Percentiles rank a stretch among this genome's conserved stretches.
These are phyloP conservation scores for Dictyostelium intermedium DNA, from an alignment of 78 protist genomes.

Conservation along the genomic window DNA sequence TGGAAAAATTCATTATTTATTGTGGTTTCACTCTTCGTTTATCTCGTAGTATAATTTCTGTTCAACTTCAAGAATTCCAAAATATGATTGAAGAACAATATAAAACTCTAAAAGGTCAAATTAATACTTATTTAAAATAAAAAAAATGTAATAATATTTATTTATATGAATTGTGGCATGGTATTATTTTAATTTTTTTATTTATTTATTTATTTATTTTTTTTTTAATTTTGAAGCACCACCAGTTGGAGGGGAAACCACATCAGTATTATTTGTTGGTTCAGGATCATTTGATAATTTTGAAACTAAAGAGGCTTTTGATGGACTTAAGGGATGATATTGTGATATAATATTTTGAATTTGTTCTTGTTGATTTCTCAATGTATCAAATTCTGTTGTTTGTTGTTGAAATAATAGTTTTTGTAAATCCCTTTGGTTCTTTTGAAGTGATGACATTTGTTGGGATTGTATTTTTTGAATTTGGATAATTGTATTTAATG, in stretches of 20 bases:
- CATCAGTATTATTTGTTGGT: neutral
- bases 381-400: slow-evolving; percentile 1
- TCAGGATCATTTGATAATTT: neutral
- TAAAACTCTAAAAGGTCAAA: slow-evolving; percentile 44
- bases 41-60: slow-evolving; percentile 10
- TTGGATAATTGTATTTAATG: slow-evolving; percentile 26
- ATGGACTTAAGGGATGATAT: slow-evolving; percentile 3
- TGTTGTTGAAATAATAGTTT: slow-evolving; percentile 46
- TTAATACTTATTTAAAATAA: slow-evolving; percentile 15
- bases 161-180: neutral
- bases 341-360: slow-evolving; percentile 28
- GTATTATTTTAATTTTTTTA: neutral
- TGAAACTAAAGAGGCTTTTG: neutral
- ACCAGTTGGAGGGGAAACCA: neutral
- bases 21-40: slow-evolving; percentile 41
- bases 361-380: slow-evolving; percentile 36
- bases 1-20: slow-evolving; percentile 55
- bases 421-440: slow-evolving; percentile 32
- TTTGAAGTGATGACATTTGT: slow-evolving; percentile 44
- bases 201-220: neutral
- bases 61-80: slow-evolving; percentile 69
- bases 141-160: neutral
- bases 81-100: slow-evolving; percentile 76
- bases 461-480: slow-evolving; percentile 27
- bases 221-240: neutral